Evolutionary conservation across 306 rosid species (phyloP), one percentile per base, ranked within the genome.

Genomic region (Cicer chorassanicum): DNA sequence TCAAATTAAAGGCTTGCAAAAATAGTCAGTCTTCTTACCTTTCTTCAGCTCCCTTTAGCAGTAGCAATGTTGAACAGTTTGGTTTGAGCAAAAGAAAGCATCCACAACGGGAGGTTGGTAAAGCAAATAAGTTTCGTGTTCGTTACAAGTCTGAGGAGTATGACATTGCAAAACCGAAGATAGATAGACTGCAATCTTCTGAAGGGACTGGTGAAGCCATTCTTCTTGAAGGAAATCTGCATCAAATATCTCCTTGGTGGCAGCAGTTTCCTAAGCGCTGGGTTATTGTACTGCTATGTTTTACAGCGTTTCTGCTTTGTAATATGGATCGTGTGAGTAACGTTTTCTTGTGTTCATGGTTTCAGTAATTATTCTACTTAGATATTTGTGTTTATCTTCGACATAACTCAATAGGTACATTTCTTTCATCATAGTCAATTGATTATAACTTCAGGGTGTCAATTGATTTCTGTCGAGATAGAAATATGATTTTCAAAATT

Each of bases 311-410:
- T 80, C 85, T 91, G 8, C 81, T 93, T 66, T 93, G 98, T 88
- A 93, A 93, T 87, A 91, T 93, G 98, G 98, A 93, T 74, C 97
- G 98, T 10, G 98, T 93, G 92, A 88, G 98, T 86, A 57, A 70
- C 65, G 54, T 80, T 65, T 44, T 76, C 24, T 56, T 39, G 19
- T 54, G 44, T 65, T 70, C 65, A 8, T 55, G 19, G 18, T 60
- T 74, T 78, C 63, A 67, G 9, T 36, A 61, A 44, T n/a, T 8
- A 29, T 46, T 42, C 45, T 48, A 50, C 48, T 51, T 36, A 29
- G 38, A 55, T 71, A 40, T 63, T 12, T 14, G 36, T 39, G 78
- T 45, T 71, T 68, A 45, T 63, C n/a, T 48, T 16, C 1, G 6
- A 40, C 38, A 55, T 36, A 60, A 41, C 41, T 44, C 21, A 54